Conservation (phyloP, 2,329 filamentous ascomycete species). For the Beauveria caledonica region DNA sequence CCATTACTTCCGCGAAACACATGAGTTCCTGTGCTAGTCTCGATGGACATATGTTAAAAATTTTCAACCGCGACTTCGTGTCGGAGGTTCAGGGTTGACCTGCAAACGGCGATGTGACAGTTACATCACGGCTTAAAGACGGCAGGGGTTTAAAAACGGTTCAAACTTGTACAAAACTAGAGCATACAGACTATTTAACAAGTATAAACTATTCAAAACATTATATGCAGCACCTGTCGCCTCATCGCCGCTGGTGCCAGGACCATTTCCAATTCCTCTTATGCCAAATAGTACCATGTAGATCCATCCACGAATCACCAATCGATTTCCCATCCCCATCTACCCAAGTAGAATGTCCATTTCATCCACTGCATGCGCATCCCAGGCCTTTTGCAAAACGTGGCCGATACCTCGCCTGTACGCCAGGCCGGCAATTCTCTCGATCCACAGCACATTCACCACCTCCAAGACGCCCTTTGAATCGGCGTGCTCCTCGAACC, state of each 20-base stretch:
- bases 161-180: neutral
- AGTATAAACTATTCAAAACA: neutral
- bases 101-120: neutral
- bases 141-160: neutral
- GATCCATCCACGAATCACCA: neutral
- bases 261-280: neutral
- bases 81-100: neutral
- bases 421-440: conserved; percentile 34
- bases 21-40: too few relatives aligned
- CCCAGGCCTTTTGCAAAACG: conserved; percentile 33
- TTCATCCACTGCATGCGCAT: conserved; percentile 30
- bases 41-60: too few relatives aligned
- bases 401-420: conserved; percentile 36
- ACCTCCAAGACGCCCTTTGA: conserved; percentile 35
- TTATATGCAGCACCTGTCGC: neutral
- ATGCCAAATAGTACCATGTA: neutral
- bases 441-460: conserved; percentile 39
- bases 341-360: conserved; percentile 34
- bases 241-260: neutral
- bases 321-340: neutral
- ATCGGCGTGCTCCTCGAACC: conserved; percentile 33
- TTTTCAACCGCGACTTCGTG: too few relatives aligned
- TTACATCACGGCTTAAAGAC: too few relatives aligned
- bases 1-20: too few relatives aligned
- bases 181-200: conserved; percentile 1